Conservation (phyloP, 495 filamentous ascomycete species). For the Aeminium ludgeri region DNA sequence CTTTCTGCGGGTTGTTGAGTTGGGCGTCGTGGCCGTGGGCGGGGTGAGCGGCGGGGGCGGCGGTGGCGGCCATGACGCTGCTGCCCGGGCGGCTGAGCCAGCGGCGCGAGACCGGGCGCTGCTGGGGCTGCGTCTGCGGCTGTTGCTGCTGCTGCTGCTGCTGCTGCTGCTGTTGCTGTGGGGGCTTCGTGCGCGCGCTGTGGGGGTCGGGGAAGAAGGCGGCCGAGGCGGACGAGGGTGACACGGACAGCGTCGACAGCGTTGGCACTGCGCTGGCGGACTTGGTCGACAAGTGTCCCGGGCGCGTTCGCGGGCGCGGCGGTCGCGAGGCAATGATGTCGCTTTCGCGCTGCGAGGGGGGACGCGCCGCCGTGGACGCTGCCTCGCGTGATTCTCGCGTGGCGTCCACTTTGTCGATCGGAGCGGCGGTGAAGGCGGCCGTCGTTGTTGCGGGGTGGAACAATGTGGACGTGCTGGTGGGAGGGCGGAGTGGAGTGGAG, state of each 20-base stretch:
- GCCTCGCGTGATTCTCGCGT: no score
- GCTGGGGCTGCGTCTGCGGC: neutral
- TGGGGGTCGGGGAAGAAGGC: neutral
- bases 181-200: neutral
- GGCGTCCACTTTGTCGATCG: no score
- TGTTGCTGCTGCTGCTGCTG: neutral
- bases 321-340: neutral
- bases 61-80: slow-evolving; percentile 12
- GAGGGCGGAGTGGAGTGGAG: no score
- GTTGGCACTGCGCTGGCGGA: slow-evolving; percentile 14
- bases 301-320: slow-evolving; percentile 1
- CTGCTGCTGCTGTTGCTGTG: neutral
- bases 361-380: no score
- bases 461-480: no score
- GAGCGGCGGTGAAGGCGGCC: no score
- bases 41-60: no score
- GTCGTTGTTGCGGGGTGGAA: no score
- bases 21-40: slow-evolving; percentile 1
- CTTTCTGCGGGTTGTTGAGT: slow-evolving; percentile 30
- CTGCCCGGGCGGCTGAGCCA: slow-evolving; percentile 5
- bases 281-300: slow-evolving; percentile 10
- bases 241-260: slow-evolving; percentile 5
- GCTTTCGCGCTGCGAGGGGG: neutral
- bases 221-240: slow-evolving; percentile 3
- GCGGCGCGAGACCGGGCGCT: slow-evolving; percentile 2